phyloP scores from a whole-genome alignment of 257 asterid species.

The Petrea volubilis region DNA sequence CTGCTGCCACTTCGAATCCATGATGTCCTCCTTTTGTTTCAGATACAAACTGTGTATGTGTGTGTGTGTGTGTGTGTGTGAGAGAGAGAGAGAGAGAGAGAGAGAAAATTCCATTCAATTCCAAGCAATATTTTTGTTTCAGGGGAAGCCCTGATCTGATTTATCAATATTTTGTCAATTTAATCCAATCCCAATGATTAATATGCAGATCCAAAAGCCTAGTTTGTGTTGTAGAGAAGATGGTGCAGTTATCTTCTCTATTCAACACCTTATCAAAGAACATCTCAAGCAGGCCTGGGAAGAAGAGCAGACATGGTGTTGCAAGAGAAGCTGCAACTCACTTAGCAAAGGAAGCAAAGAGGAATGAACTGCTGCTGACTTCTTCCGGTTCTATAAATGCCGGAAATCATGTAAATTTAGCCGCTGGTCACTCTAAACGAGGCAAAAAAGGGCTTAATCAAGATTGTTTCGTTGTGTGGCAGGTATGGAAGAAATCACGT shows the following conservation, averaged over 20 bases:
- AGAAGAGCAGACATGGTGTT: conserved; percentile 40
- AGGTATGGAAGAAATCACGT: conserved; percentile 38
- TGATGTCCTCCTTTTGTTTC: neutral
- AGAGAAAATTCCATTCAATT: neutral
- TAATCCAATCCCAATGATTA: neutral
- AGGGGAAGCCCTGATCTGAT: neutral
- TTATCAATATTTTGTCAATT: neutral
- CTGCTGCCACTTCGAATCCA: neutral
- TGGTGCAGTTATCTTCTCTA: conserved; percentile 66
- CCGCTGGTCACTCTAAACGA: conserved; percentile 49
- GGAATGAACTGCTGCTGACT: conserved; percentile 51
- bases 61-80: neutral
- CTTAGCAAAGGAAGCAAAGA: conserved; percentile 63
- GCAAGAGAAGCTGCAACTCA: conserved; percentile 48
- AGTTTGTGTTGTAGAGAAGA: conserved; percentile 20
- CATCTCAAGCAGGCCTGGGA: conserved; percentile 42
- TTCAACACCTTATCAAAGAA: conserved; percentile 56
- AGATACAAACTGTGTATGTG: neutral
- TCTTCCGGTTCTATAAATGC: conserved; percentile 50
- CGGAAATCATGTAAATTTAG: conserved; percentile 28
- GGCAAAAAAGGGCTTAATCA: conserved; percentile 80
- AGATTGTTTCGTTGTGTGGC: conserved; percentile 63
- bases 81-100: neutral
- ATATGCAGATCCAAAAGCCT: conserved; percentile 22
- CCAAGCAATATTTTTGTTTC: neutral